Conservation (phyloP, 148 eudicot species). For the Rhododendron griersonianum region DNA sequence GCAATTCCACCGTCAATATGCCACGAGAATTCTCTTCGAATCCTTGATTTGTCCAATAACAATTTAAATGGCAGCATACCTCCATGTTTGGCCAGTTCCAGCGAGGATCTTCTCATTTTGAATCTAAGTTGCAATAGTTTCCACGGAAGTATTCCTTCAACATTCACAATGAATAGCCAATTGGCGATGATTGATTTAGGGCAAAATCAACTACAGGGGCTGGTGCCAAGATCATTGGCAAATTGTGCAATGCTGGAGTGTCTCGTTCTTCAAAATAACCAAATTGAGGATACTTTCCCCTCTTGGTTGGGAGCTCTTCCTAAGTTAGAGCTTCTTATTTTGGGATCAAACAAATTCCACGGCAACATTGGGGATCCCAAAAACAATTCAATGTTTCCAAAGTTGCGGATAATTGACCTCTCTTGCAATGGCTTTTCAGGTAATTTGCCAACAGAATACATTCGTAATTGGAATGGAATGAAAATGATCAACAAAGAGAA, state of each 20-base stretch:
- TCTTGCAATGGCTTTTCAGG: no score
- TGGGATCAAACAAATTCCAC: not conserved
- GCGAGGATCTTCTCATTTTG: not conserved
- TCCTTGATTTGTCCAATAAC: not conserved
- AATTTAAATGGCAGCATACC: not conserved
- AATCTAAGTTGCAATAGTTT: not conserved
- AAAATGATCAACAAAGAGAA: no score
- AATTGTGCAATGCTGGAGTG: not conserved
- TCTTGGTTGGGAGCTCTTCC: not conserved
- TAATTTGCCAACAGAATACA: no score
- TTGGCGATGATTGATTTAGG: not conserved
- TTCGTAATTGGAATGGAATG: no score
- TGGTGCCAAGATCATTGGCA: not conserved
- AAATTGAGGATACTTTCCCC: not conserved
- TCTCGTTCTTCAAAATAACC: not conserved
- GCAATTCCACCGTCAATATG: not conserved
- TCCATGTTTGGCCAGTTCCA: not conserved
- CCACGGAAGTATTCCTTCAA: not conserved
- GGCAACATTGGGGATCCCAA: not conserved
- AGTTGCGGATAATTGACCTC: no score
- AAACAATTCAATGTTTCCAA: no score
- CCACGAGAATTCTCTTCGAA: not conserved
- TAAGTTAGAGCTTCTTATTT: not conserved
- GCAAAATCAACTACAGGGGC: not conserved
- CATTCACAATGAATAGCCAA: not conserved